Base-by-base conservation (phyloP, 768 basidiomycete genomes). In the Macrolepiota dolichaula region DNA sequence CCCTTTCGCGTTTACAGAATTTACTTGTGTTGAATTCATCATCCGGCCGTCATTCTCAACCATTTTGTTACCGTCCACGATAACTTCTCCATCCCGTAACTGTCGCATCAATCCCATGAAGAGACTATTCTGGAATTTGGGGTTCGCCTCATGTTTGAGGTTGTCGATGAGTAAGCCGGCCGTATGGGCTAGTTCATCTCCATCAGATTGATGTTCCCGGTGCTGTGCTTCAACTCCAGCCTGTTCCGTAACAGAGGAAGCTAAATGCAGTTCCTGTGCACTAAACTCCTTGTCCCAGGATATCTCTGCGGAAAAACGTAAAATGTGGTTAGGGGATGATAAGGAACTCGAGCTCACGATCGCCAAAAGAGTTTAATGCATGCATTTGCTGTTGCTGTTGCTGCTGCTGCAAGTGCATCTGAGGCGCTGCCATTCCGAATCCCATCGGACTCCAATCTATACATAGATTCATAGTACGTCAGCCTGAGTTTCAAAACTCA, bases 51-150 rank as follows among this genome's bases (percentile, higher is more conserved):
- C 77, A 54, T 77, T 85, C 60, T 82, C 74, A 11, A 96, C 89
- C 72, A 97, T 84, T 55, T 87, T 74, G 68, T 94, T 87, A 19
- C 89, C 91, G 51, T 91, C 86, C 2, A 96, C 87, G 15, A 87
- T 80, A 42, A 93, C 79, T 67, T 89, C 83, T 7, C 87, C 84
- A 72, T 95, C 94, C 40, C 92, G 79, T 58, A 97, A 74, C 71
- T 92, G 86, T 55, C 82, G 84, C 94, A 97, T 96, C 27, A 97
- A 79, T 22, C 81, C 81, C 79, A 97, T 78, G 70, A 97, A 97
- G 61, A 84, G 80, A 71, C 92, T 94, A 35, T 92, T 83, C 73
- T 85, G 81, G 68, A 97, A 94, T 71, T 96, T 97, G 37, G 87
- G 85, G 68, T 92, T 94, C 67, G 82, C 79, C 57, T 91, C 91